phyloP scores from a whole-genome alignment of 1,284 basidiomycete species.

The Malassezia globosa region DNA sequence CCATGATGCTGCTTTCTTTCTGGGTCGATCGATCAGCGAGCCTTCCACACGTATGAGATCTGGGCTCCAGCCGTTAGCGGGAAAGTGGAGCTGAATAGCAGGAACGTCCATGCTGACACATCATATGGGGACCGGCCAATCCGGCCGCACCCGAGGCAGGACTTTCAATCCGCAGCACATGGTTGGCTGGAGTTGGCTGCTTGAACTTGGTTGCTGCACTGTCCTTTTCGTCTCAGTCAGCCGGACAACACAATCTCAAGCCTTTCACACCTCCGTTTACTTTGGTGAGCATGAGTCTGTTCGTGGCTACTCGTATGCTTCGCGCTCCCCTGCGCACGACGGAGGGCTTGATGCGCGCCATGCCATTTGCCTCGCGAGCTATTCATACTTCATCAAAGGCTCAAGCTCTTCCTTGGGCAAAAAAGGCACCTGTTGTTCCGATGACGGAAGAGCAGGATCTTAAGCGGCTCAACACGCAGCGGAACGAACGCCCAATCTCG shows the following conservation, averaged over 20 bases:
- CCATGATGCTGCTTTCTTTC: slow-evolving; percentile 19
- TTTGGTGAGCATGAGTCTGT: slow-evolving; percentile 12
- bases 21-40: too few species aligned
- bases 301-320: slow-evolving; percentile 12
- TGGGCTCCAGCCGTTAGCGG: neutral
- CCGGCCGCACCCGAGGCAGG: slow-evolving; percentile 12
- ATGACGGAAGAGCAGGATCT: slow-evolving; percentile 53
- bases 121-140: slow-evolving; percentile 3
- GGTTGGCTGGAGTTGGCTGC: slow-evolving; percentile 9
- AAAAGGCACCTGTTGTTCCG: slow-evolving; percentile 10
- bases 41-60: too few species aligned
- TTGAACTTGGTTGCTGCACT: neutral
- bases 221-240: neutral
- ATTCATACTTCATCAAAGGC: slow-evolving; percentile 4
- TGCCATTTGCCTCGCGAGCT: slow-evolving; percentile 4
- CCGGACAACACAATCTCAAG: too few species aligned
- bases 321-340: slow-evolving; percentile 4
- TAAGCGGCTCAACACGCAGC: slow-evolving; percentile 72
- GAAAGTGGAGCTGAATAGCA: neutral
- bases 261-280: neutral
- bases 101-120: slow-evolving; percentile 7
- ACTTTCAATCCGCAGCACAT: neutral
- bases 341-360: slow-evolving; percentile 4
- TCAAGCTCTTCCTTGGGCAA: slow-evolving; percentile 9
- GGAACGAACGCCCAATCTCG: slow-evolving; percentile 68